phyloP scores from a whole-genome alignment of 768 basidiomycete genomes.

The Mrakia hoshinonis region DNA sequence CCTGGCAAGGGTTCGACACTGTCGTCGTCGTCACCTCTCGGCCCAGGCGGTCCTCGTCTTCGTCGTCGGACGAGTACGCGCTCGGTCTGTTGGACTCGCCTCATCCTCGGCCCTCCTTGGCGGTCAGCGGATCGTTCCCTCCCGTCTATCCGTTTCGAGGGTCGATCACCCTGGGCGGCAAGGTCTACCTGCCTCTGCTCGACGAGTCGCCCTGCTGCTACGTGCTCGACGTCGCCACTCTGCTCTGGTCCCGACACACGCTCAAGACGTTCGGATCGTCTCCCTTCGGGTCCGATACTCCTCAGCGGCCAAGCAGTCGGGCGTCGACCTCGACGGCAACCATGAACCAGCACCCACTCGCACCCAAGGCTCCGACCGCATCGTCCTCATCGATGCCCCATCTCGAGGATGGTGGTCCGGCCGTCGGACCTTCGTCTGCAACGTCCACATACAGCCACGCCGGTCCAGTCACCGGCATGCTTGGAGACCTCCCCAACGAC shows the following conservation, averaged over 20 bases:
- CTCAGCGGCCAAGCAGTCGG: neutral
- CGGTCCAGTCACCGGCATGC: too few species aligned
- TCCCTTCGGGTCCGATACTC: neutral
- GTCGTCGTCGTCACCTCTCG: neutral
- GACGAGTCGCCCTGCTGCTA: constrained; percentile 1
- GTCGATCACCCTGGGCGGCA: neutral
- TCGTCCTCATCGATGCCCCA: neutral
- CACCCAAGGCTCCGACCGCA: neutral
- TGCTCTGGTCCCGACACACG: constrained; percentile 2
- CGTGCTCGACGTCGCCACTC: constrained; percentile 2
- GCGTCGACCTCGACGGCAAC: neutral
- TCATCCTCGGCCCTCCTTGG: too few species aligned
- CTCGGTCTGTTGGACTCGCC: neutral
- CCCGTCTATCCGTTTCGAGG: neutral
- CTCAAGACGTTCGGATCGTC: neutral
- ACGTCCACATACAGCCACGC: too few species aligned
- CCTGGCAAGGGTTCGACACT: constrained; percentile 12
- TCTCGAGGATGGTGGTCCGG: too few species aligned
- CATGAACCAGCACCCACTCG: neutral
- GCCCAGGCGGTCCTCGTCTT: too few species aligned
- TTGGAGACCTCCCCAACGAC: too few species aligned
- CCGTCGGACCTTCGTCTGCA: too few species aligned
- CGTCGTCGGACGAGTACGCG: neutral
- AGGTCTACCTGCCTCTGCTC: constrained; percentile 1
- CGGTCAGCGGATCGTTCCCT: constrained; percentile 1